Conservation (phyloP, 257 asterid species). For the Solanum appendiculatum region DNA sequence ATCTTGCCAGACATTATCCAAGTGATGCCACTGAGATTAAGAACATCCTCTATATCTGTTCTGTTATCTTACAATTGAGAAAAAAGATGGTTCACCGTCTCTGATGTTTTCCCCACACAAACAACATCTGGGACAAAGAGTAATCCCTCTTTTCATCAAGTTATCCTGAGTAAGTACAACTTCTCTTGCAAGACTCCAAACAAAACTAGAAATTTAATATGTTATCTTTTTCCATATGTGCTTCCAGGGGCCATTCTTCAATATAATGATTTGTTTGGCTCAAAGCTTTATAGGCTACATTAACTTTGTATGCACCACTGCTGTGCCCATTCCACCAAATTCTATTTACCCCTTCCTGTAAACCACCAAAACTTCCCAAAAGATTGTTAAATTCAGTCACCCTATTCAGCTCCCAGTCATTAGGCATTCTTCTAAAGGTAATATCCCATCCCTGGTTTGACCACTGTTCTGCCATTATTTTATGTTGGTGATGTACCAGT, state of each 20-base stretch:
- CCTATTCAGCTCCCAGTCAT: neutral
- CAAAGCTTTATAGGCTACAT: neutral
- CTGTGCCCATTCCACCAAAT: neutral
- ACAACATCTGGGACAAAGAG: neutral
- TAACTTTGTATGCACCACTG: neutral
- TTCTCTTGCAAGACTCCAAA: neutral
- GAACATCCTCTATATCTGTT: neutral
- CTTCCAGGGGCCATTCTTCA: neutral
- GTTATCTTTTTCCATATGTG: neutral
- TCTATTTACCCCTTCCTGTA: neutral
- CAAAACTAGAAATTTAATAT: neutral
- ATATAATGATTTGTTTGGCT: neutral
- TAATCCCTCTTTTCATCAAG: neutral
- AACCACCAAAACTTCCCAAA: neutral
- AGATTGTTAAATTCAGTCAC: neutral
- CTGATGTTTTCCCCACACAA: neutral
- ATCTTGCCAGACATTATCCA: neutral
- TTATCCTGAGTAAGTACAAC: neutral
- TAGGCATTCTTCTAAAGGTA: neutral
- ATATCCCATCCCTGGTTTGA: neutral
- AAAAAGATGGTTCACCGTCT: neutral
- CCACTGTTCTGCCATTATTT: neutral
- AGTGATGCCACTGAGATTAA: neutral
- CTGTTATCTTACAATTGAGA: neutral
- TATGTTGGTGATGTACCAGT: neutral